Conservation (phyloP, 2,329 filamentous ascomycete genomes). For the Fusarium albosuccineum region DNA sequence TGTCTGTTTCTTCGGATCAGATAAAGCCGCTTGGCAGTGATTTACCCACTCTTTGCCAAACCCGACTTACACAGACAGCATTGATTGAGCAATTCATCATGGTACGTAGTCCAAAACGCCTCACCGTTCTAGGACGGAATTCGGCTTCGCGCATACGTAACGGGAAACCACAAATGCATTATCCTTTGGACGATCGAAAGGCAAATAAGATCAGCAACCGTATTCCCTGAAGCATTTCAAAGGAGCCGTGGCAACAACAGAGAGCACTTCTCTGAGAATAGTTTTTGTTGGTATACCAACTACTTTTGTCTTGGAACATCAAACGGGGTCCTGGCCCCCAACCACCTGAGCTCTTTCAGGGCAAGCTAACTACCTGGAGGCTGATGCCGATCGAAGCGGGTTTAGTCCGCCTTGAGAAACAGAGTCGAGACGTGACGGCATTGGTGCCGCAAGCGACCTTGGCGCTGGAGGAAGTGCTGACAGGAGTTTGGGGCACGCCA, state of each 20-base stretch:
- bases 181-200: conserved; percentile 14
- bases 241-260: conserved; percentile 4
- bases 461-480: conserved; percentile 19
- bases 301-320: neutral
- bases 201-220: conserved; percentile 16
- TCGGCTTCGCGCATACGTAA: conserved; percentile 7
- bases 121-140: conserved; percentile 7
- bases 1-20: neutral
- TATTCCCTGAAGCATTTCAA: conserved; percentile 25
- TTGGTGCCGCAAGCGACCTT: conserved; percentile 41
- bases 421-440: conserved; percentile 10
- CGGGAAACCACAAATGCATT: neutral
- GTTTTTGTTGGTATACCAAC: neutral
- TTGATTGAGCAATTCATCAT: conserved; percentile 3
- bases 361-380: conserved; percentile 8
- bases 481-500: conserved; percentile 5
- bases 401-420: conserved; percentile 7
- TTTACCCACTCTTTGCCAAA: neutral
- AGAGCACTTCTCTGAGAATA: neutral
- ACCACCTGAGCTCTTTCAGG: neutral
- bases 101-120: neutral
- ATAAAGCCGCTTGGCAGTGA: conserved; percentile 1
- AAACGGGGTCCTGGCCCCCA: neutral
- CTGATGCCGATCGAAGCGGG: conserved; percentile 12
- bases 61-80: conserved; percentile 10